A percentile compares a stretch with the other conserved stretches of the same genome.
phyloP scores from a whole-genome alignment of 2,329 filamentous ascomycete genomes.

The Simplicillium sp. region DNA sequence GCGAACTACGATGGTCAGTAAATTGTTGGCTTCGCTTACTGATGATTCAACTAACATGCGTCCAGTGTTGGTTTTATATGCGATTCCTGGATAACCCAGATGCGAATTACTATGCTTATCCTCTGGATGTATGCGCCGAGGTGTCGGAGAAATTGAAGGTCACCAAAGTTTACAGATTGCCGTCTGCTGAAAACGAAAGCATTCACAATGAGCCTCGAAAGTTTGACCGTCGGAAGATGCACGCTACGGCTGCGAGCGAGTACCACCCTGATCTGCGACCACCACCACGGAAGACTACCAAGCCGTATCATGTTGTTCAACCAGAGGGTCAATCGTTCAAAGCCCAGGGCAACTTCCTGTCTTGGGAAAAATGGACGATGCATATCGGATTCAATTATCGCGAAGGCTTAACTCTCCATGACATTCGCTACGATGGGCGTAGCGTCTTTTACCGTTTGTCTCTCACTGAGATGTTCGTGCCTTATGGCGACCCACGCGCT shows the following conservation, averaged over 20 bases:
- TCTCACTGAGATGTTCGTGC: conserved; percentile 59
- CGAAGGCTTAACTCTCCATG: conserved; percentile 58
- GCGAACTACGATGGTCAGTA: conserved; percentile 36
- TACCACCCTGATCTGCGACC: conserved; percentile 20
- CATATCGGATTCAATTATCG: conserved; percentile 57
- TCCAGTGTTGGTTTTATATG: conserved; percentile 26
- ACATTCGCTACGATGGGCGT: conserved; percentile 54
- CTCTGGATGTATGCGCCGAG: conserved; percentile 40
- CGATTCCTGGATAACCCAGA: conserved; percentile 29
- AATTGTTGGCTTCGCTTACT: neutral
- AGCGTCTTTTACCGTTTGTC: conserved; percentile 55
- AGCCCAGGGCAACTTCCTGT: conserved; percentile 32
- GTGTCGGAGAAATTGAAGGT: conserved; percentile 35
- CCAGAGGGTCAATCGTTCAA: conserved; percentile 22
- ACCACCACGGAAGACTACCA: conserved; percentile 14
- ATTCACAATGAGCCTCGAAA: conserved; percentile 18
- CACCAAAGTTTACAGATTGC: conserved; percentile 35
- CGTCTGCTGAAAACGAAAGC: conserved; percentile 23
- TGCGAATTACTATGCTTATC: conserved; percentile 47
- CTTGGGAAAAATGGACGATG: conserved; percentile 58
- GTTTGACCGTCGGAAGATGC: conserved; percentile 32
- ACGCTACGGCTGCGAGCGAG: conserved; percentile 29
- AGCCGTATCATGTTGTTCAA: conserved; percentile 18
- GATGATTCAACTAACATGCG: neutral
- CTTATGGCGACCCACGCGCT: conserved; percentile 52